Base-by-base conservation (phyloP, 2,329 filamentous ascomycete species). In the Aureobasidium pullulans region DNA sequence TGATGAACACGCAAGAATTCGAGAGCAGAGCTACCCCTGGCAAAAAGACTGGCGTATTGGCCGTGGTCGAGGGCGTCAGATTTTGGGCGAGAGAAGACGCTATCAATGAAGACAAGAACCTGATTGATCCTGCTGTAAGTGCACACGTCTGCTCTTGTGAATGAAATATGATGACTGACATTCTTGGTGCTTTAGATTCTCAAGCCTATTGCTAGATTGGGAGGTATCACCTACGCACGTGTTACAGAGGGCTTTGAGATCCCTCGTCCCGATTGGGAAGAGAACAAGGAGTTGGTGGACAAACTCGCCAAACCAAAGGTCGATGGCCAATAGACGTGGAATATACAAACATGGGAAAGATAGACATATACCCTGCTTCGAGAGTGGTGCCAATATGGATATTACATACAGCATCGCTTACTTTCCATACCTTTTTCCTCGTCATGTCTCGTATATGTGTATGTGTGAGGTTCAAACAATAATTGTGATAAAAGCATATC, bases 11-110 rank as follows among this genome's bases (percentile, higher is more conserved):
- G 73, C 74, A 85, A 67, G 90, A 96, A 74, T 96, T 90, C 75
- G 86, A 93, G 72, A 89, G 86, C 71, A 80, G 81, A 56, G 79
- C 79, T 0, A 84, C 76, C 2, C 86, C 87, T 0, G 90, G 89
- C 2, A 87, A 86, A 75, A 91, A 85, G 77, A 87, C 87, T 1
- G 84, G 87, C 1, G 86, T 87, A 4, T 69, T 96, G 63, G 87
- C 83, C 1, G 81, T 96, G 36, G 78, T 96, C 11, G 90, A 96
- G 75, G 93, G 90, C 0, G 85, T 88, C 36, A 80, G 86, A 31
- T 96, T 96, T 70, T 96, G 92, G 90, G 90, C 86, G 1, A 77
- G 92, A 57, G 90, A 95, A 70, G 93, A 96, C 74, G 91, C 91
- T 2, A 77, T 96, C 62, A 89, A 96, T 66, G 84, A 89, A 69